These are phyloP conservation scores for Achlya hypogyna DNA, from an alignment of 352 stramenopile genomes.

Conservation along the genomic window DNA sequence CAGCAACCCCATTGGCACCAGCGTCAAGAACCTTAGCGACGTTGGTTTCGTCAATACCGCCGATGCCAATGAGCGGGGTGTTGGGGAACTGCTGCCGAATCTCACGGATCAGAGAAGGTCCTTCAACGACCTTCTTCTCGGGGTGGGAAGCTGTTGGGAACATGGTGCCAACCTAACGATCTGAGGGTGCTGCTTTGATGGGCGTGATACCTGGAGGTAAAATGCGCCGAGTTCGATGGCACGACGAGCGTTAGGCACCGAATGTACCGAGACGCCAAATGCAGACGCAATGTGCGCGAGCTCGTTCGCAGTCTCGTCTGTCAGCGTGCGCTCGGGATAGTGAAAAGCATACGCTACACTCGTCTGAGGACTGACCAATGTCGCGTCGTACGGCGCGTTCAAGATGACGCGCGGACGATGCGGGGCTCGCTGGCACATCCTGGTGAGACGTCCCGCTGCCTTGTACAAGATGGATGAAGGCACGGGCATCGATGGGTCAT, in stretches of 20 bases:
- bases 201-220: conserved; percentile 41
- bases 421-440: background rate
- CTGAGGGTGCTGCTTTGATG: background rate
- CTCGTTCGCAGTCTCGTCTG: background rate
- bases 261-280: conserved; percentile 32
- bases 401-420: background rate
- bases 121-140: conserved; percentile 37
- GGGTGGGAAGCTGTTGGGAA: conserved; percentile 40
- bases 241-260: conserved; percentile 21
- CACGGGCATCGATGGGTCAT: background rate
- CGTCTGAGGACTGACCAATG: background rate
- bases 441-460: background rate
- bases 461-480: background rate
- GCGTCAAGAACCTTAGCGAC: conserved; percentile 25
- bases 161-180: conserved; percentile 32
- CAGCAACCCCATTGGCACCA: conserved; percentile 32
- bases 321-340: conserved; percentile 12
- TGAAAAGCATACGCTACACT: background rate
- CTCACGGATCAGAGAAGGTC: conserved; percentile 25
- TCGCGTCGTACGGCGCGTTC: conserved; percentile 1
- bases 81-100: conserved; percentile 15
- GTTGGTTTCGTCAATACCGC: conserved; percentile 31
- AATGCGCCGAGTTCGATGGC: conserved; percentile 26
- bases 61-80: conserved; percentile 31
- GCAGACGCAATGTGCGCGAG: background rate